Evolutionary conservation across 306 rosid genomes (phyloP), one percentile per base, ranked within the genome.

Genomic region (Gynostemma pentaphyllum): DNA sequence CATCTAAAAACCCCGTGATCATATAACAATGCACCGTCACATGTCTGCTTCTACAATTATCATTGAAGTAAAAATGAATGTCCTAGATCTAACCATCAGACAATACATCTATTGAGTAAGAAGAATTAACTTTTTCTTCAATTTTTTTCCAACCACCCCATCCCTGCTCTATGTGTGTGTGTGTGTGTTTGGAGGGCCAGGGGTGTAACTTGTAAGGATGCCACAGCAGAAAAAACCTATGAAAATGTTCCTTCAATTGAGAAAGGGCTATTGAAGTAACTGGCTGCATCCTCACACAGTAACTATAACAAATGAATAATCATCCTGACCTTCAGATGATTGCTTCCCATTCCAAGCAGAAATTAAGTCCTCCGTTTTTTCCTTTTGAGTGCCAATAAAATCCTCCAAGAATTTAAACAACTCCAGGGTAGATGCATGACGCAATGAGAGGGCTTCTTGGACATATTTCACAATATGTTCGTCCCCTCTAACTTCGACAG

Each of bases 261-360:
- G n/a, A 0, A 7, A 16, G 32, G 8, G 16, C 62, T 26, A 32
- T 32, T 18, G 24, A 21, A 28, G 46, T n/a, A 36, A 22, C 64
- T 1, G 15, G 46, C 46, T 19, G n/a, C 46, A 32, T 36, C 64
- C 19, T 28, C 0, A 8, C 64, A 37, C 16, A 11, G 44, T 11
- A 36, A 57, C 29, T 57, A 11, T 36, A 34, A 42, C 10, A 57
- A 36, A 66, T 6, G 24, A 39, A 47, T 34, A 51, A 67, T 53
- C n/a, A 37, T 63, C 66, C 73, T 79, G 50, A 92, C 99, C 99
- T 88, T 92, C 90, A 26, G 85, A 68, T 54, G 87, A 69, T 79
- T 74, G 48, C 27, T 81, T 72, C 69, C 77, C 88, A 21, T 68
- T 63, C 68, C 83, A 74, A 68, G 59, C 51, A 44, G 61, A 81